Base-by-base conservation (phyloP, 2,329 filamentous ascomycete species). In the Coniella lustricola region DNA sequence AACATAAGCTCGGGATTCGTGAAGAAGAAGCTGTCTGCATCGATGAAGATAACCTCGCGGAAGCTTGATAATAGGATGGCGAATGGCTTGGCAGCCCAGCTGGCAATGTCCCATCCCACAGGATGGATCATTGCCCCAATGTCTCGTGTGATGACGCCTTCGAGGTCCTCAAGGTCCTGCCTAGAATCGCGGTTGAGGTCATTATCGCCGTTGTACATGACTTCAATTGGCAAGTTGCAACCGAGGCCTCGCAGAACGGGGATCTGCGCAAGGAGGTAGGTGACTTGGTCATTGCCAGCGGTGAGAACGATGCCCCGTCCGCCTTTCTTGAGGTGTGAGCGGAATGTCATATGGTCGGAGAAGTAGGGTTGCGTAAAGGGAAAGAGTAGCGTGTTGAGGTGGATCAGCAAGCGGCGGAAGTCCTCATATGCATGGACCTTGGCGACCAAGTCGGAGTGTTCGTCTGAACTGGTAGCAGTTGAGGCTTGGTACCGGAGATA, bases 31-130 rank as follows among this genome's bases (percentile, higher is more conserved):
- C 64, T 63, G 50, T 73, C 71, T 0, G 70, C 70, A 49, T 73
- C 70, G 51, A 74, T 69, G 52, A 74, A 69, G 35, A 73, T 68
- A 46, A 65, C 65, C 55, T 74, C 69, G 4, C 68, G 67, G 58
- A 73, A 74, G 25, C 66, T 70, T 2, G 69, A 72, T 50, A 71
- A 56, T 4, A 74, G 57, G 21, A 72, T 70, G 1, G 70, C 70
- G 39, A 69, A 73, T 1, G 71, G 69, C 52, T 74, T 74, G 18
- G 65, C 67, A 0, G 70, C 70, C 69, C 69, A 73, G 4, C 70
- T 70, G 9, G 61, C 64, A 34, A 73, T 56, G 31, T 60, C 62
- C 70, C 70, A 74, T 17, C 69, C 69, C 18, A 61, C 58, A 33
- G 71, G 68, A 33, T 67, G 62, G 8, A 73, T 64, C 68, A 73